Conservation (phyloP, 306 rosid genomes). For the Castanea sativa region DNA sequence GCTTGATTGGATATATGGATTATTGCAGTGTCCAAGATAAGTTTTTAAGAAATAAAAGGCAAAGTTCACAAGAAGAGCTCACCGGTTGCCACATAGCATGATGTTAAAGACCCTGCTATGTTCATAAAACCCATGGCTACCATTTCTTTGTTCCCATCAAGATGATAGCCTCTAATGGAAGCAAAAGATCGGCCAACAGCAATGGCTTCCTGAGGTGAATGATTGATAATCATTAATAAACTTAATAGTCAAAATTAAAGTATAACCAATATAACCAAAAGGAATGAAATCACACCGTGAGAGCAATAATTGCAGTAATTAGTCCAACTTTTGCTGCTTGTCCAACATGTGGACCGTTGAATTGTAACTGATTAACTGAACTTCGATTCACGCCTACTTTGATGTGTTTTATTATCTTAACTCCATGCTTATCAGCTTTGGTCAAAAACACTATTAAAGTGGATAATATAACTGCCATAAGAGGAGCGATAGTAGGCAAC, state of each 20-base stretch:
- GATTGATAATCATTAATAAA: constrained; percentile 9
- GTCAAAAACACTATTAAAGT: constrained; percentile 71
- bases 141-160: constrained; percentile 96
- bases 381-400: constrained; percentile 70
- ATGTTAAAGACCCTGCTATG: constrained; percentile 81
- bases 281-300: constrained; percentile 53
- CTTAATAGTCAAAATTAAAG: not conserved
- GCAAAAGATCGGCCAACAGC: constrained; percentile 96
- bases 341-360: constrained; percentile 58
- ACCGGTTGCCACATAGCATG: constrained; percentile 95
- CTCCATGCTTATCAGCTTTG: constrained; percentile 77
- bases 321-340: constrained; percentile 76
- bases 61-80: not conserved
- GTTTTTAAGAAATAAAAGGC: not conserved
- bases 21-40: not conserved
- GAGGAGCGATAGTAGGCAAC: constrained; percentile 82
- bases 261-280: not conserved
- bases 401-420: constrained; percentile 69
- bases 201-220: constrained; percentile 52
- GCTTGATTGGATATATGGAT: not conserved
- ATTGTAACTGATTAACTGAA: constrained; percentile 59
- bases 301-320: constrained; percentile 71
- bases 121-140: constrained; percentile 85
- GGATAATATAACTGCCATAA: constrained; percentile 67
- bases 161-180: constrained; percentile 73